Evolutionary conservation across 768 basidiomycete species (phyloP).

Genomic region (Boletus sp.): DNA sequence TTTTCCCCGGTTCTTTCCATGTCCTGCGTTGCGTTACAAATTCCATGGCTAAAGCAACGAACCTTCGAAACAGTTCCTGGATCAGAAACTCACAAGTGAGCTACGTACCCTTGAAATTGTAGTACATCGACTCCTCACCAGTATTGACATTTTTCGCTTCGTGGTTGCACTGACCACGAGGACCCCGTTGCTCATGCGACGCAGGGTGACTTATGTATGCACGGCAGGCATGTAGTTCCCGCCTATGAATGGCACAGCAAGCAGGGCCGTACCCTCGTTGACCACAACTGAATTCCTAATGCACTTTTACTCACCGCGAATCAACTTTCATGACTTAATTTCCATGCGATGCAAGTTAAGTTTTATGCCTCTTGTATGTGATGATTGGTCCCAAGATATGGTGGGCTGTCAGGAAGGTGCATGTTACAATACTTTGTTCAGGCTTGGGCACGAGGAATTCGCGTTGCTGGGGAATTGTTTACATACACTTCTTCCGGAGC

Average conservation of each 20-base stretch:
- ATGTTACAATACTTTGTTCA: slow-evolving; percentile 5
- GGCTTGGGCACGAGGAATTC: slow-evolving; percentile 4
- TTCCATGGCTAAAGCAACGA: slow-evolving; percentile 24
- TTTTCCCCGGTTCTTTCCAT: slow-evolving; percentile 17
- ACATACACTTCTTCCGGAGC: slow-evolving; percentile 8
- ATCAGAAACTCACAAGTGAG: slow-evolving; percentile 16
- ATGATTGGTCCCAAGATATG: not conserved
- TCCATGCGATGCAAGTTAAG: slow-evolving; percentile 11
- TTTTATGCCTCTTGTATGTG: not conserved
- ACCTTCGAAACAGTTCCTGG: slow-evolving; percentile 22
- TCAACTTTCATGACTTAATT: slow-evolving; percentile 18
- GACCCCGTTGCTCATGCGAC: slow-evolving; percentile 12
- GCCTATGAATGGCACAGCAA: slow-evolving; percentile 22
- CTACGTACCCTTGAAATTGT: slow-evolving; percentile 3
- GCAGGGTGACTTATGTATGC: slow-evolving; percentile 26
- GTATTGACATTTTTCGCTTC: slow-evolving; percentile 28
- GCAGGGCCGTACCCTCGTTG: slow-evolving; percentile 18
- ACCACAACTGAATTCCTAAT: slow-evolving; percentile 5
- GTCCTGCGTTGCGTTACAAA: slow-evolving; percentile 20
- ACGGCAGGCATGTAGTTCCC: slow-evolving; percentile 6
- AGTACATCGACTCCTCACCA: slow-evolving; percentile 26
- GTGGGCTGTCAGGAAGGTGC: not conserved
- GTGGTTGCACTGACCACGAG: slow-evolving; percentile 27
- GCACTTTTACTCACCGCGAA: slow-evolving; percentile 9
- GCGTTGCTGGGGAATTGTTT: not conserved